Percentiles rank a stretch among this genome's conserved stretches.
These are phyloP conservation scores for Aspergillus hortae DNA, from an alignment of 2,329 filamentous ascomycete species.

Conservation along the genomic window DNA sequence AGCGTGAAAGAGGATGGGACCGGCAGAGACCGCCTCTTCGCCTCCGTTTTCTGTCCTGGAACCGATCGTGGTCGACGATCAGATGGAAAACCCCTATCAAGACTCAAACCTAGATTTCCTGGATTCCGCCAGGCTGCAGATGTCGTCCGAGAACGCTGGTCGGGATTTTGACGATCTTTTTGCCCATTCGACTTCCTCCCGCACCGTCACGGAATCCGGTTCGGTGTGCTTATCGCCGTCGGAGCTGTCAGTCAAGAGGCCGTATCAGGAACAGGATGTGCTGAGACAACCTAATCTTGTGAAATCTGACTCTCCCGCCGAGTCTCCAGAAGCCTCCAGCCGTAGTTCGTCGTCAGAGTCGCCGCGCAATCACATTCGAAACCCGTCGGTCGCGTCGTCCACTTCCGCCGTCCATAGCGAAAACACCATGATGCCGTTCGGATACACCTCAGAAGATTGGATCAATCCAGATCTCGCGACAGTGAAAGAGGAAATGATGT, in stretches of 20 bases:
- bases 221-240: slow-evolving; percentile 28
- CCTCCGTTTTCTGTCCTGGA: slow-evolving; percentile 37
- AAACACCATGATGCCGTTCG: slow-evolving; percentile 30
- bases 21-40: slow-evolving; percentile 31
- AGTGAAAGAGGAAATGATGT: slow-evolving; percentile 38
- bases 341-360: slow-evolving; percentile 43
- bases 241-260: slow-evolving; percentile 24
- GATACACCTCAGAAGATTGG: slow-evolving; percentile 36
- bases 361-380: slow-evolving; percentile 37
- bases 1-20: slow-evolving; percentile 34
- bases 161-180: slow-evolving; percentile 44
- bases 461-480: slow-evolving; percentile 33
- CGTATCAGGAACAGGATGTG: slow-evolving; percentile 30
- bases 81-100: slow-evolving; percentile 40
- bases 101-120: slow-evolving; percentile 44
- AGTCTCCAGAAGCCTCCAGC: slow-evolving; percentile 43
- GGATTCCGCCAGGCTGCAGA: slow-evolving; percentile 35
- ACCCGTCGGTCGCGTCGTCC: slow-evolving; percentile 39
- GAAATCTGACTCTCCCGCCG: slow-evolving; percentile 40
- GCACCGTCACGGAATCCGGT: slow-evolving; percentile 24
- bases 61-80: slow-evolving; percentile 41
- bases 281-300: slow-evolving; percentile 32
- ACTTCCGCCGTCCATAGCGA: slow-evolving; percentile 39
- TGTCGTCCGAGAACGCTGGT: slow-evolving; percentile 33
- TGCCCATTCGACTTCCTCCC: slow-evolving; percentile 29